A percentile compares a stretch with the other conserved stretches of the same genome.
Evolutionary conservation across 1,284 basidiomycete species (phyloP).

Genomic region (Tilletiopsis washingtonensis): DNA sequence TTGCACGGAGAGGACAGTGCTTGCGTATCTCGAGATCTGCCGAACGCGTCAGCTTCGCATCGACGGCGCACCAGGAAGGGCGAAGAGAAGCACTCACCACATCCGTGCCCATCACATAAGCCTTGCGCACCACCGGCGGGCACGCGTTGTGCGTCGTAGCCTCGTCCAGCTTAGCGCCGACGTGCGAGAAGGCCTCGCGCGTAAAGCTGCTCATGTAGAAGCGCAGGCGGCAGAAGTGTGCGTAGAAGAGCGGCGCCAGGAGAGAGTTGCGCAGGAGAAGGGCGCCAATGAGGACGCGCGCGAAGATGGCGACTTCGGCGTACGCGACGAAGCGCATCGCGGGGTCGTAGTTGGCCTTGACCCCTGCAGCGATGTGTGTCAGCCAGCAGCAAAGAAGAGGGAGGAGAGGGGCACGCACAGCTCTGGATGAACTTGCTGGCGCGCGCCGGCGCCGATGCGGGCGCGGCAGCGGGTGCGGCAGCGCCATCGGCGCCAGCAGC

Average conservation of each 20-base stretch:
- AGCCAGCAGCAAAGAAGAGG: not conserved
- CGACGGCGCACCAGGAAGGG: not conserved
- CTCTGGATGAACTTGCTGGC: slow-evolving; percentile 39
- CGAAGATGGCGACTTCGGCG: slow-evolving; percentile 45
- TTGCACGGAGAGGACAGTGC: slow-evolving; percentile 38
- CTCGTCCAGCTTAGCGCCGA: slow-evolving; percentile 31
- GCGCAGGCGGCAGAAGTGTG: slow-evolving; percentile 42
- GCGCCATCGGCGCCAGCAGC: slow-evolving; percentile 9
- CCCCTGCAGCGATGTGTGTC: slow-evolving; percentile 19
- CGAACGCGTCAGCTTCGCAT: not conserved
- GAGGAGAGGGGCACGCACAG: slow-evolving; percentile 14
- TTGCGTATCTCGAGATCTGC: slow-evolving; percentile 36
- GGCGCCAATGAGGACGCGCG: slow-evolving; percentile 42
- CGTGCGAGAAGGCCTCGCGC: slow-evolving; percentile 41
- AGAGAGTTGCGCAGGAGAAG: slow-evolving; percentile 42
- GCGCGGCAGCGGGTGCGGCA: slow-evolving; percentile 7
- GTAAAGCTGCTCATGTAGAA: slow-evolving; percentile 47
- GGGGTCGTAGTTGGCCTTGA: slow-evolving; percentile 47
- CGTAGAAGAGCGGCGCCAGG: slow-evolving; percentile 41
- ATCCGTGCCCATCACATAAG: slow-evolving; percentile 39
- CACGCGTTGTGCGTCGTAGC: slow-evolving; percentile 36
- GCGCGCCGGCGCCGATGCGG: slow-evolving; percentile 26
- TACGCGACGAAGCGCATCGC: slow-evolving; percentile 48
- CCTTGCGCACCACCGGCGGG: slow-evolving; percentile 38
- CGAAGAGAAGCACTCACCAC: slow-evolving; percentile 13